phyloP scores from a whole-genome alignment of 345 rosid species.

The Acer saccharum region DNA sequence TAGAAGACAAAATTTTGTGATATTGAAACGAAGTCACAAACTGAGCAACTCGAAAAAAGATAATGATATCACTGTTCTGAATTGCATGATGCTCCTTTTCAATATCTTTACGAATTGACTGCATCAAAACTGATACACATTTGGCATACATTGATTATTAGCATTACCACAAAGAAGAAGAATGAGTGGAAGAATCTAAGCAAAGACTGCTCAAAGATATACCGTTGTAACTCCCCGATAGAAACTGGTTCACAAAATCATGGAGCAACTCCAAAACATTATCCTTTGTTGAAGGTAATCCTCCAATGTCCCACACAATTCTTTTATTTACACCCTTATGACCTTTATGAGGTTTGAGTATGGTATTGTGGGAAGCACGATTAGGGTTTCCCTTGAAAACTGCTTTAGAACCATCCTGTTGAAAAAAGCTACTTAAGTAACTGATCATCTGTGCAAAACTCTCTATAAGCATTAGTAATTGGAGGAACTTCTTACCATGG shows the following conservation, averaged over 20 bases:
- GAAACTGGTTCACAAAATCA: constrained; percentile 77
- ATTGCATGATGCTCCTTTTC: constrained; percentile 82
- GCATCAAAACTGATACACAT: constrained; percentile 69
- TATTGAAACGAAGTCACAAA: constrained; percentile 76
- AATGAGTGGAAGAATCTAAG: constrained; percentile 16
- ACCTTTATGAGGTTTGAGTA: constrained; percentile 47
- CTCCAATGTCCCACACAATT: constrained; percentile 64
- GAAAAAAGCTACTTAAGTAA: constrained; percentile 14
- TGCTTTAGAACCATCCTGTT: constrained; percentile 88
- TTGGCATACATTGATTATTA: constrained; percentile 20
- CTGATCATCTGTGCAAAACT: constrained; percentile 12
- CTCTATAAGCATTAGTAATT: constrained; percentile 5
- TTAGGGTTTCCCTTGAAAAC: constrained; percentile 66
- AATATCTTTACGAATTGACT: constrained; percentile 77
- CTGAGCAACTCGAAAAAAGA: constrained; percentile 82
- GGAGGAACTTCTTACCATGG: constrained; percentile 59
- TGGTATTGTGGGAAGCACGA: constrained; percentile 38
- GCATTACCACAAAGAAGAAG: constrained; percentile 12
- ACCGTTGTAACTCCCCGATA: constrained; percentile 92
- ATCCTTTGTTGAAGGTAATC: constrained; percentile 47
- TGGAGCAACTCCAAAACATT: constrained; percentile 63
- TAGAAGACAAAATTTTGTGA: constrained; percentile 57
- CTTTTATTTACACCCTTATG: constrained; percentile 51
- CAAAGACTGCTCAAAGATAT: constrained; percentile 21
- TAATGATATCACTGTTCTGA: constrained; percentile 71